Evolutionary conservation across 1,139 yeast genomes (phyloP).

Genomic region (Geotrichum carabidarum): DNA sequence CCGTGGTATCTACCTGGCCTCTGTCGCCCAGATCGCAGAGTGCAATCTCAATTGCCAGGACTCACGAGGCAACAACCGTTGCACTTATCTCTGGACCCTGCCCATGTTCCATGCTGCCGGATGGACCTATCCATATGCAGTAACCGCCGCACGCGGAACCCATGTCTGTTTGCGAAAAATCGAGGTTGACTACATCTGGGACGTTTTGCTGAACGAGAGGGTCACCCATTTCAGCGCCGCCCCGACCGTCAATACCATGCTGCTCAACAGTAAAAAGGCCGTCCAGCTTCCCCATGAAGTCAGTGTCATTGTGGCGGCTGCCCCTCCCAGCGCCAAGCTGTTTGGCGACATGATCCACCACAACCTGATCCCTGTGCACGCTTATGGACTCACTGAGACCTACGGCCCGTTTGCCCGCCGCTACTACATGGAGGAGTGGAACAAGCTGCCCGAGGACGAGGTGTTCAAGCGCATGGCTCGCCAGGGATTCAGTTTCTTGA

Average conservation of each 20-base stretch:
- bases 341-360: constrained; percentile 37
- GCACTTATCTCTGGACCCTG: constrained; percentile 39
- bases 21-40: constrained; percentile 37
- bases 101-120: constrained; percentile 43
- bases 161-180: constrained; percentile 38
- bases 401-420: constrained; percentile 39
- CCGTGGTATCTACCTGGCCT: constrained; percentile 37
- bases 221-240: constrained; percentile 41
- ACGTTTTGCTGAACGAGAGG: constrained; percentile 30
- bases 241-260: constrained; percentile 39
- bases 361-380: constrained; percentile 47
- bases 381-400: constrained; percentile 64
- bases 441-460: constrained; percentile 27
- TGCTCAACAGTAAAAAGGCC: constrained; percentile 36
- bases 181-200: constrained; percentile 38
- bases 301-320: constrained; percentile 39
- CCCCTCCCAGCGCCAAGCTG: constrained; percentile 39
- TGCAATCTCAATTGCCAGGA: constrained; percentile 35
- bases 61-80: constrained; percentile 31
- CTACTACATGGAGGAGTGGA: constrained; percentile 36
- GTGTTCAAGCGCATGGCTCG: constrained; percentile 34
- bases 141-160: constrained; percentile 39
- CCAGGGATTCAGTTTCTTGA: constrained; percentile 38
- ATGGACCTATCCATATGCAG: constrained; percentile 41
- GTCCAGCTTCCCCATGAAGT: constrained; percentile 30